phyloP scores from a whole-genome alignment of 2,329 filamentous ascomycete species.

The Tolypocladium guangdongense region DNA sequence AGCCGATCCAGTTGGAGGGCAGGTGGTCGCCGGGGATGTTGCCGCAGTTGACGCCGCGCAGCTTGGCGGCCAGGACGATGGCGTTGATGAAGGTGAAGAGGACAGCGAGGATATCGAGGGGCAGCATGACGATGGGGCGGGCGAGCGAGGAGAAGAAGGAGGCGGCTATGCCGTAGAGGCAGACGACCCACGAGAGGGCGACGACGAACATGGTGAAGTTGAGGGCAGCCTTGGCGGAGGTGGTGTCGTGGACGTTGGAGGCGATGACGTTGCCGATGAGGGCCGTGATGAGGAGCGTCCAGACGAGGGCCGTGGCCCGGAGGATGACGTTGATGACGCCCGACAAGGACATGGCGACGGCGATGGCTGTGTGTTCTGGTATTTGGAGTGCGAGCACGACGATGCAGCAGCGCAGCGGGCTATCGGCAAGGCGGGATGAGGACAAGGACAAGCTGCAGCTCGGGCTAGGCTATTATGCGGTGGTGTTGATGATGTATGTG shows the following conservation, averaged over 20 bases:
- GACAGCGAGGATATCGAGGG: conserved; percentile 46
- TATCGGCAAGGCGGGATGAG: neutral
- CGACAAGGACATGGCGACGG: conserved; percentile 17
- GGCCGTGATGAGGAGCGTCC: conserved; percentile 41
- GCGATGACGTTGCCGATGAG: conserved; percentile 50
- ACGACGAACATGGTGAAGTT: conserved; percentile 62
- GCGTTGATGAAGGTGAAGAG: conserved; percentile 62
- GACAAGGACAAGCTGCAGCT: too few relatives aligned
- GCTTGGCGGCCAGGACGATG: conserved; percentile 59
- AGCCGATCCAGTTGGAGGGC: conserved; percentile 45
- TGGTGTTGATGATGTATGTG: neutral
- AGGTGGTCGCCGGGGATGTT: conserved; percentile 28
- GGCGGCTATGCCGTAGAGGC: conserved; percentile 50
- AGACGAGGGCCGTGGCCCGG: conserved; percentile 38
- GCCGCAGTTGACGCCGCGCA: conserved; percentile 58
- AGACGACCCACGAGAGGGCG: conserved; percentile 52
- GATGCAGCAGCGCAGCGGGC: neutral
- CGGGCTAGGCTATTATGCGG: too few relatives aligned
- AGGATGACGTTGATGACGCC: conserved; percentile 33
- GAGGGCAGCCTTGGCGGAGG: conserved; percentile 34
- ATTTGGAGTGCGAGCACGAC: neutral
- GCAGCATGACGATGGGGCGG: conserved; percentile 40
- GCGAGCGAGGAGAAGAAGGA: conserved; percentile 41
- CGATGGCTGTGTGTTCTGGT: neutral
- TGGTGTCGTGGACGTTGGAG: conserved; percentile 31